Evolutionary conservation across 768 basidiomycete species (phyloP), one percentile per base, ranked within the genome.

Genomic region (Jaapia argillacea): DNA sequence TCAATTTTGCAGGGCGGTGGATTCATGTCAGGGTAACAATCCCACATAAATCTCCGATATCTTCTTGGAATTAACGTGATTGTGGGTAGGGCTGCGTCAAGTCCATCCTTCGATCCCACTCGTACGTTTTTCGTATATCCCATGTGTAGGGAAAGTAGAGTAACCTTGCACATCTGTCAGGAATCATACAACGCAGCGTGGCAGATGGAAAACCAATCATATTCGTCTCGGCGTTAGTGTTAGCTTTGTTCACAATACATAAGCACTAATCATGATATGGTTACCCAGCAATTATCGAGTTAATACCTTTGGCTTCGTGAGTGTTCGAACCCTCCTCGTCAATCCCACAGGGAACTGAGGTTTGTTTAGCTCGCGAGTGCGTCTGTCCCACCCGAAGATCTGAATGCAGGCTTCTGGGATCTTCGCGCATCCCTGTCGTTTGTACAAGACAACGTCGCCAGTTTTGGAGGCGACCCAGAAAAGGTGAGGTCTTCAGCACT

Each of bases 171-270:
- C n/a, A n/a, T n/a, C n/a, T n/a, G n/a, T n/a, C 43, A 79, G 75
- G 60, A 5, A 66, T 77, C n/a, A 53, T 79, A 21, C 63, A 67
- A 24, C 55, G 70, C 18, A 77, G 76, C 42, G 61, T 69, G 2
- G 57, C 60, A 0, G 65, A 63, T 6, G 61, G 62, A 3, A 74
- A 72, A 38, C 76, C 75, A 0, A 71, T 77, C n/a, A 60, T 78
- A n/a, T 74, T 77, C 49, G 71, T 76, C 27, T 72, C 72, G 2
- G 63, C 68, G 72, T 73, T n/a, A n/a, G n/a, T n/a, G n/a, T n/a
- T n/a, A n/a, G n/a, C n/a, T n/a, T n/a, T n/a, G n/a, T n/a, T n/a
- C n/a, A n/a, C n/a, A n/a, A n/a, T n/a, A n/a, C n/a, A n/a, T n/a
- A n/a, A n/a, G n/a, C n/a, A n/a, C n/a, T n/a, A n/a, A n/a, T n/a